Conservation (phyloP, 495 filamentous ascomycete genomes). For the Chaetomium fimeti region DNA sequence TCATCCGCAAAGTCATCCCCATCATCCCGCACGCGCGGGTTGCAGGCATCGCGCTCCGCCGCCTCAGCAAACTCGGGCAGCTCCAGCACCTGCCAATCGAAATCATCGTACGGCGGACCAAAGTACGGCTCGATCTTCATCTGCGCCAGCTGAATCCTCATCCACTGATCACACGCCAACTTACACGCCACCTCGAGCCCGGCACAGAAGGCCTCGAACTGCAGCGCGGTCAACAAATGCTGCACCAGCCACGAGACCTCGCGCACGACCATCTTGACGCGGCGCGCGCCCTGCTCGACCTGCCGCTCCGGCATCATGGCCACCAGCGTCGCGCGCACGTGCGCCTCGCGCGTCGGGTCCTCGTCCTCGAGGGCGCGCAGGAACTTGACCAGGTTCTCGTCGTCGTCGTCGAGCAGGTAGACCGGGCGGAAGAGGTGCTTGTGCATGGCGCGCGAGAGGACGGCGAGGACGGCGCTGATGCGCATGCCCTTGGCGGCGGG, state of each 20-base stretch:
- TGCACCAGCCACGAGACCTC: constrained; percentile 43
- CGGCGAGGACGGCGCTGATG: constrained; percentile 39
- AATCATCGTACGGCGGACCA: constrained; percentile 42
- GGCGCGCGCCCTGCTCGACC: constrained; percentile 31
- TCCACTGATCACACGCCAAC: constrained; percentile 40
- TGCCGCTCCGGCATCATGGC: constrained; percentile 37
- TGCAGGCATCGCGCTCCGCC: constrained; percentile 17
- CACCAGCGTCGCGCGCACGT: constrained; percentile 35
- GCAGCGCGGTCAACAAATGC: constrained; percentile 36
- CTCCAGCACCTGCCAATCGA: constrained; percentile 42
- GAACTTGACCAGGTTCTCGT: constrained; percentile 36
- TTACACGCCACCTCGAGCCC: constrained; percentile 38
- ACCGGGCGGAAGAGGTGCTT: constrained; percentile 40
- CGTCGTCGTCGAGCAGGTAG: constrained; percentile 39
- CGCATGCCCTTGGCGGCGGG: constrained; percentile 42
- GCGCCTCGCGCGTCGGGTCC: constrained; percentile 37
- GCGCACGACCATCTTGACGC: constrained; percentile 39
- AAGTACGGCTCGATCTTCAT: constrained; percentile 45
- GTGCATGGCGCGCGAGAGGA: constrained; percentile 40
- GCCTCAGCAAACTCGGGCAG: constrained; percentile 37
- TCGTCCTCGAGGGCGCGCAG: constrained; percentile 38
- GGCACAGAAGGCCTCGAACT: constrained; percentile 37
- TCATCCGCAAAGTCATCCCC: constrained; percentile 22
- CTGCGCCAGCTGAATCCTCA: constrained; percentile 36
- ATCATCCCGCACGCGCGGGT: constrained; percentile 9